Conservation (phyloP, 169 alveolate genomes). For the Plasmodium falciparum region DNA sequence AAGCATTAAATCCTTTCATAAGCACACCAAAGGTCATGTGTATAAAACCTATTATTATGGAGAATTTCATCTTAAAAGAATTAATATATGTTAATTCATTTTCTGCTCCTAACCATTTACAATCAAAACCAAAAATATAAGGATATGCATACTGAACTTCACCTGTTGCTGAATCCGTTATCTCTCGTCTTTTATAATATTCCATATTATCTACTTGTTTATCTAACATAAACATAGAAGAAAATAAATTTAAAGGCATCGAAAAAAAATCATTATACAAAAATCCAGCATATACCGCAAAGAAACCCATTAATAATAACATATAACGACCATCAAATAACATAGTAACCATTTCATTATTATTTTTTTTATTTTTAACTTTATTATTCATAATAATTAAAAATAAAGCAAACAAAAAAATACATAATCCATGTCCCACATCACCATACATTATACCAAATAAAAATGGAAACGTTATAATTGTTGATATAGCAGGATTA, state of each 20-base stretch:
- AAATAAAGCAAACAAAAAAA: slow-evolving; percentile 90
- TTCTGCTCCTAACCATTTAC: slow-evolving; percentile 97
- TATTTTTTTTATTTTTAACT: slow-evolving; percentile 81
- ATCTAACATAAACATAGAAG: slow-evolving; percentile 89
- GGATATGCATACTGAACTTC: slow-evolving; percentile 81
- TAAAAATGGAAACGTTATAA: slow-evolving; percentile 98
- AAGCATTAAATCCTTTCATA: slow-evolving; percentile 95
- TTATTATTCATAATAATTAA: slow-evolving; percentile 80
- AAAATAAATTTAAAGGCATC: slow-evolving; percentile 94
- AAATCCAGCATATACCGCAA: slow-evolving; percentile 96
- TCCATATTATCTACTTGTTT: slow-evolving; percentile 51
- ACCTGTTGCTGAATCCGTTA: slow-evolving; percentile 43
- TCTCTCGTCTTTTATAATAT: slow-evolving; percentile 64
- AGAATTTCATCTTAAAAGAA: slow-evolving; percentile 98
- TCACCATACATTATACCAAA: slow-evolving; percentile 99
- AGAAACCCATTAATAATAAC: slow-evolving; percentile 96
- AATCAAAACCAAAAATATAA: slow-evolving; percentile 98
- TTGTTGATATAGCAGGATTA: slow-evolving; percentile 98
- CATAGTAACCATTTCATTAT: slow-evolving; percentile 84
- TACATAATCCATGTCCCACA: slow-evolving; percentile 98
- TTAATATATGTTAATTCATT: slow-evolving; percentile 96
- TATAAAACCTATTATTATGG: slow-evolving; percentile 94
- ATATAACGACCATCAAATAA: slow-evolving; percentile 92
- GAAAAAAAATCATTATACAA: slow-evolving; percentile 98
- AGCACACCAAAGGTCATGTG: slow-evolving; percentile 96